phyloP scores from a whole-genome alignment of 2,329 filamentous ascomycete species.

The Helotiales sp. region DNA sequence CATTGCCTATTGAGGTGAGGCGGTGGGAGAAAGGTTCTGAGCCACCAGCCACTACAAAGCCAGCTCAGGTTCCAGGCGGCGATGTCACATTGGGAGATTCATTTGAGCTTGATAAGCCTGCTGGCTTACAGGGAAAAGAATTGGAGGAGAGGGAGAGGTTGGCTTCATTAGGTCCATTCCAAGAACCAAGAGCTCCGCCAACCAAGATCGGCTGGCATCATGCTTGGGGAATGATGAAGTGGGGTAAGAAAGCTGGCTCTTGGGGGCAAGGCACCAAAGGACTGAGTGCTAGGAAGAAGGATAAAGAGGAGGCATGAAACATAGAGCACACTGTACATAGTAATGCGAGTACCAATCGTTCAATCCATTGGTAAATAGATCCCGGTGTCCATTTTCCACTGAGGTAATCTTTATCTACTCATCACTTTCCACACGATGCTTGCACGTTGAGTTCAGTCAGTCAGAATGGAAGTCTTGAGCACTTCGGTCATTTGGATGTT shows the following conservation, averaged over 20 bases:
- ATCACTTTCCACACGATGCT: too few species aligned
- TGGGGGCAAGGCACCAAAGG: constrained; percentile 49
- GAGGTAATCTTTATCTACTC: too few species aligned
- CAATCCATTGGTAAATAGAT: too few species aligned
- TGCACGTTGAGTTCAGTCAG: too few species aligned
- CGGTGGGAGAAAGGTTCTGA: constrained; percentile 59
- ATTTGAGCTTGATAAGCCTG: constrained; percentile 44
- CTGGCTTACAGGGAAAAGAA: constrained; percentile 38
- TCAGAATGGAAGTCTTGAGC: too few species aligned
- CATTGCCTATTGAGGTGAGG: constrained; percentile 60
- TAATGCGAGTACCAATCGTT: neutral
- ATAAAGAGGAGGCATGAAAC: neutral
- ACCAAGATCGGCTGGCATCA: constrained; percentile 53
- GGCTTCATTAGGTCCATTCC: constrained; percentile 30
- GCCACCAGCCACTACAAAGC: neutral
- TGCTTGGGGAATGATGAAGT: constrained; percentile 53
- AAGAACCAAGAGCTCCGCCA: constrained; percentile 44
- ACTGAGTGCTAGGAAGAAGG: constrained; percentile 34
- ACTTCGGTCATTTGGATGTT: too few species aligned
- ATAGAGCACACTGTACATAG: neutral
- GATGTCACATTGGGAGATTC: constrained; percentile 44
- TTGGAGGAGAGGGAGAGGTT: constrained; percentile 27
- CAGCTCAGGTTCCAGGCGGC: constrained; percentile 17
- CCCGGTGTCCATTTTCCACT: too few species aligned
- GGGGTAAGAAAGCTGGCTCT: constrained; percentile 52